Percentiles rank a stretch among this genome's conserved stretches.
Evolutionary conservation across 2,329 filamentous ascomycete species (phyloP).

Genomic region (Fusarium nelsonii): DNA sequence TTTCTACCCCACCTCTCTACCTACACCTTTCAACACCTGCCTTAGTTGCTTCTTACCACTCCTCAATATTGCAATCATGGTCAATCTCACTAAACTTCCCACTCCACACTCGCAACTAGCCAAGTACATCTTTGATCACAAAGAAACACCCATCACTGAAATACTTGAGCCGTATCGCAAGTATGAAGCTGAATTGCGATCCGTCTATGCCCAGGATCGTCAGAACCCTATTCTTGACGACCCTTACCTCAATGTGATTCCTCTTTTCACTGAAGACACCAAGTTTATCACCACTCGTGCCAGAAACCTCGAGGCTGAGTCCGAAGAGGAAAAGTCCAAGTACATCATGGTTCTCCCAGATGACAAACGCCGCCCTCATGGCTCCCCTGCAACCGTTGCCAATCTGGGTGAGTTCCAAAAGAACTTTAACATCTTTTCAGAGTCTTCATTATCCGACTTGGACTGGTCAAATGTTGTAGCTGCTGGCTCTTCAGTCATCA

Average conservation of each 20-base stretch:
- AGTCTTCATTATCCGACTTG: constrained; percentile 79
- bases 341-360: constrained; percentile 78
- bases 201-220: constrained; percentile 76
- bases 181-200: constrained; percentile 75
- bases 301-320: constrained; percentile 69
- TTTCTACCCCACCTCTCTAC: not conserved
- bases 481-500: constrained; percentile 84
- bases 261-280: constrained; percentile 72
- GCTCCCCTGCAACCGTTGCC: constrained; percentile 75
- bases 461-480: constrained; percentile 87
- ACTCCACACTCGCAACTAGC: constrained; percentile 60
- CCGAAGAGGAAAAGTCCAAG: constrained; percentile 68
- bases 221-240: constrained; percentile 68
- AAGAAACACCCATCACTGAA: constrained; percentile 65
- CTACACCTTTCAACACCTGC: not conserved
- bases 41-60: not conserved
- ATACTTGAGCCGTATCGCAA: constrained; percentile 75
- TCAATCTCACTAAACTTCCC: constrained; percentile 60
- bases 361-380: constrained; percentile 71
- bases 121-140: constrained; percentile 67
- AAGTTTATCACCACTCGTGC: constrained; percentile 71
- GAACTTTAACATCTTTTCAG: constrained; percentile 86
- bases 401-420: constrained; percentile 77
- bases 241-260: constrained; percentile 71
- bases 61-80: constrained; percentile 45